Base-by-base conservation (phyloP, 768 basidiomycete species). In the Agrocybe praecox region DNA sequence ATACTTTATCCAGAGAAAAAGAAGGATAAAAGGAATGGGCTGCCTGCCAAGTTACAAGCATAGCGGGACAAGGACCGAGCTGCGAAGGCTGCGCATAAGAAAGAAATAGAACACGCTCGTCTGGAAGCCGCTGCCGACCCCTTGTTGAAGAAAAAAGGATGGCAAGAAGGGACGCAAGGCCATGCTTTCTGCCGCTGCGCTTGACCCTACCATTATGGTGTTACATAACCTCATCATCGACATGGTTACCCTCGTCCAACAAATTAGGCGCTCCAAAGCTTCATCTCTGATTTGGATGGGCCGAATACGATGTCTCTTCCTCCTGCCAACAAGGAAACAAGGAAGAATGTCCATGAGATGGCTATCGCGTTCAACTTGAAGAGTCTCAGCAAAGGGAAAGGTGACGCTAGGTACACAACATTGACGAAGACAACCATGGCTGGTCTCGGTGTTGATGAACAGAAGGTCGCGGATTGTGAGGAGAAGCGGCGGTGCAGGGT, bases 1-100 rank as follows among this genome's bases (percentile, higher is more conserved):
- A 29, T 9, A 54, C 14, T 46, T 15, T 11, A 21, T 54, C 17
- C 59, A 76, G 74, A 65, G 66, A 80, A 77, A 57, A 72, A 73
- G 26, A 86, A 83, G 63, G 84, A 87, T 64, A 81, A 79, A 61
- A 67, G 76, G 55, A 80, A 76, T 58, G 72, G 76, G 46, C 62
- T 90, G 11, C 83, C 90, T 0, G 63, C 74, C 1, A 79, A 86
- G 6, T 77, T 97, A 9, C 79, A 76, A 51, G 81, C 73, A 0
- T 86, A 85, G 56, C 97, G 94, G 94, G 82, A 85, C 45, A 81
- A 81, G 46, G 96, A 98, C 66, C 91, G 94, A 1, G 73, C 77
- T 50, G 89, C 87, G 75, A 98, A 97, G 68, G 92, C 92, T 0
- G 85, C 87, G 55, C 69, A 76, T 65, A 96, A 93, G 68, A 80